Conservation (phyloP, 2,329 filamentous ascomycete species). For the Bertia moriformis region DNA sequence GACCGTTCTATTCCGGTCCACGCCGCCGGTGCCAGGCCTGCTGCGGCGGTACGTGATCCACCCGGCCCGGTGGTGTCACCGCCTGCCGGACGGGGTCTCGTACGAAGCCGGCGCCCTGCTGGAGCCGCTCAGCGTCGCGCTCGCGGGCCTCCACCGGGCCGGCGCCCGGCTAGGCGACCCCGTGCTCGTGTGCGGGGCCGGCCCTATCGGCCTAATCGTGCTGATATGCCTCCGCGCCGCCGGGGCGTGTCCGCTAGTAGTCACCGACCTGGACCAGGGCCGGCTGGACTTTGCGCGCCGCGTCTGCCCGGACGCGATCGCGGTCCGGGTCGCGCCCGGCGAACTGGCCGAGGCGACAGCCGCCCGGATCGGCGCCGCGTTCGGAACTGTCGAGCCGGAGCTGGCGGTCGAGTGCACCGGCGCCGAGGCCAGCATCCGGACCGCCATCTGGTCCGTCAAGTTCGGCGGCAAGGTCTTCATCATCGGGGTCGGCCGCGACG, state of each 20-base stretch:
- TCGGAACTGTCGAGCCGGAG: conserved; percentile 46
- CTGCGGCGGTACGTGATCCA: conserved; percentile 58
- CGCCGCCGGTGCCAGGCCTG: conserved; percentile 54
- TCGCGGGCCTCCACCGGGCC: conserved; percentile 53
- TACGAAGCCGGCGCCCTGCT: conserved; percentile 56
- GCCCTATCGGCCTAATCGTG: conserved; percentile 57
- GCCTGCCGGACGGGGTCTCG: conserved; percentile 49
- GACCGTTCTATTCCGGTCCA: conserved; percentile 50
- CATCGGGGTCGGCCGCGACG: conserved; percentile 58
- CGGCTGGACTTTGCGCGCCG: conserved; percentile 49
- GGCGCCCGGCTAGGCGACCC: conserved; percentile 51
- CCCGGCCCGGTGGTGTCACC: conserved; percentile 61
- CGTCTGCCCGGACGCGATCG: conserved; percentile 45
- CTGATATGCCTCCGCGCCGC: conserved; percentile 51
- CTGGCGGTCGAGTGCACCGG: conserved; percentile 58
- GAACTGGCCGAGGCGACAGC: conserved; percentile 39
- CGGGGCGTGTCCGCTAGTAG: conserved; percentile 55
- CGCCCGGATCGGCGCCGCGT: conserved; percentile 33
- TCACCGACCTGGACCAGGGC: conserved; percentile 58
- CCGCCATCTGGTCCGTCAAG: conserved; percentile 53
- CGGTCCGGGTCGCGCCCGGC: conserved; percentile 38
- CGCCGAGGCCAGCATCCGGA: conserved; percentile 48
- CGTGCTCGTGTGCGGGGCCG: conserved; percentile 56
- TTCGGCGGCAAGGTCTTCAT: conserved; percentile 65
- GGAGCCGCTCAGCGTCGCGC: conserved; percentile 52